Evolutionary conservation across 768 basidiomycete species (phyloP).

Genomic region (Termitomyces sp.): DNA sequence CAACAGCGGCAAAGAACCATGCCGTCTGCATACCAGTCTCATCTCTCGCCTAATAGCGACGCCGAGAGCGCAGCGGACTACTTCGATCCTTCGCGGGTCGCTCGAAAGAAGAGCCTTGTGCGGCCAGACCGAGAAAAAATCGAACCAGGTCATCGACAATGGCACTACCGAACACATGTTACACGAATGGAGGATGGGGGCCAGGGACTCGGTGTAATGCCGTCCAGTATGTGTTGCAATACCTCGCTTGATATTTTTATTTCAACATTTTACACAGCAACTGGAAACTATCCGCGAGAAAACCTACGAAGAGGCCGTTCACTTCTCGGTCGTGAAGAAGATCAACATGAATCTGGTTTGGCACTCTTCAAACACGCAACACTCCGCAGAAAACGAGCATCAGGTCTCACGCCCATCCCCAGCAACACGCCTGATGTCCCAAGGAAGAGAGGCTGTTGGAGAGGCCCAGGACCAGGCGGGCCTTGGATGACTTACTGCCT

Average conservation of each 20-base stretch:
- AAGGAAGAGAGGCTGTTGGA: slow-evolving; percentile 54
- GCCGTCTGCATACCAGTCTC: slow-evolving; percentile 43
- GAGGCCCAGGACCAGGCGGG: slow-evolving; percentile 86
- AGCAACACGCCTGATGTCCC: slow-evolving; percentile 32
- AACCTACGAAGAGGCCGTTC: slow-evolving; percentile 82
- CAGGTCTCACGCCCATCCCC: slow-evolving; percentile 38
- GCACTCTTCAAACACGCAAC: slow-evolving; percentile 88
- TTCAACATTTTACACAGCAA: slow-evolving; percentile 40
- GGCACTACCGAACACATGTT: slow-evolving; percentile 90
- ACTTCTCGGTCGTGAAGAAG: slow-evolving; percentile 86
- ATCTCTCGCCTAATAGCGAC: slow-evolving; percentile 30
- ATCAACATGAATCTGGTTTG: slow-evolving; percentile 87
- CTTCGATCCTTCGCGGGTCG: slow-evolving; percentile 49
- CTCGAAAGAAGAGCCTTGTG: slow-evolving; percentile 90
- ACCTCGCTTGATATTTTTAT: slow-evolving; percentile 12
- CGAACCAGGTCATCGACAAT: slow-evolving; percentile 90
- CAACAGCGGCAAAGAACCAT: slow-evolving; percentile 46
- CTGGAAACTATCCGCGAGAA: slow-evolving; percentile 71
- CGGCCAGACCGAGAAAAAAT: slow-evolving; percentile 94
- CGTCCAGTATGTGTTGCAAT: slow-evolving; percentile 65
- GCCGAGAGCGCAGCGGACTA: slow-evolving; percentile 35
- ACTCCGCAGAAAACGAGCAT: slow-evolving; percentile 62
- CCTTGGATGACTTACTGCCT: slow-evolving; percentile 96
- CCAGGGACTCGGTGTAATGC: slow-evolving; percentile 66
- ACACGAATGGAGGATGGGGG: slow-evolving; percentile 72